Conservation (phyloP, 2,329 filamentous ascomycete species). For the Xylaria sp. region DNA sequence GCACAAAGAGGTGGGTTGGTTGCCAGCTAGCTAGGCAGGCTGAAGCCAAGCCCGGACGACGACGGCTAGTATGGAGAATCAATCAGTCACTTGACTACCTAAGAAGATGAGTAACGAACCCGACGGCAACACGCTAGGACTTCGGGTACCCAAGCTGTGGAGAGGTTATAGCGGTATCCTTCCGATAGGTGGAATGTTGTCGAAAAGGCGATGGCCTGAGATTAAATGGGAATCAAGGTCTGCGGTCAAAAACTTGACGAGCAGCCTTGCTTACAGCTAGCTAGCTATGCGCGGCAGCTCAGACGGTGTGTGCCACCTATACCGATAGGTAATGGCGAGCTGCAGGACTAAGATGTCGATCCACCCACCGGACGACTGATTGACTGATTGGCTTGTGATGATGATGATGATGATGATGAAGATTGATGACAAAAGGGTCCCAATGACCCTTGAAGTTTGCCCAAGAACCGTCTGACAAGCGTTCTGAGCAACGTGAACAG, state of each 20-base stretch:
- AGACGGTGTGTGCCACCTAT: constrained; percentile 3
- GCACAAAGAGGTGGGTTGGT: neutral
- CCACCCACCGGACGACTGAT: neutral
- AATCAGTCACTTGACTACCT: too few species aligned
- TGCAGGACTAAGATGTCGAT: neutral
- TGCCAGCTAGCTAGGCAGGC: too few species aligned
- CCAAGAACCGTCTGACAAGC: too few species aligned
- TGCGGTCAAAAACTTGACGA: constrained; percentile 3
- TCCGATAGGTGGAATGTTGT: neutral
- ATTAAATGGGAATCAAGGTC: neutral
- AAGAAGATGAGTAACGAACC: neutral
- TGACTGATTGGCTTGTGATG: too few species aligned
- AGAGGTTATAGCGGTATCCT: neutral
- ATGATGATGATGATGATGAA: too few species aligned
- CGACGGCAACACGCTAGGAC: neutral
- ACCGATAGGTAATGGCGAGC: neutral
- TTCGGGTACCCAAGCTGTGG: neutral
- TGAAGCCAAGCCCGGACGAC: neutral
- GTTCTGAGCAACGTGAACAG: too few species aligned
- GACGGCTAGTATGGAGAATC: neutral
- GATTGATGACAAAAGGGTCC: too few species aligned
- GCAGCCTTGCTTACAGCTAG: constrained; percentile 33
- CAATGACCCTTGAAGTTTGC: too few species aligned
- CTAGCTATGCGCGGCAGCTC: constrained; percentile 30
- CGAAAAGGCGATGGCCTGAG: constrained; percentile 4